These are phyloP conservation scores for Picochlorum sp. DNA, from an alignment of 139 green algal genomes.

Conservation along the genomic window DNA sequence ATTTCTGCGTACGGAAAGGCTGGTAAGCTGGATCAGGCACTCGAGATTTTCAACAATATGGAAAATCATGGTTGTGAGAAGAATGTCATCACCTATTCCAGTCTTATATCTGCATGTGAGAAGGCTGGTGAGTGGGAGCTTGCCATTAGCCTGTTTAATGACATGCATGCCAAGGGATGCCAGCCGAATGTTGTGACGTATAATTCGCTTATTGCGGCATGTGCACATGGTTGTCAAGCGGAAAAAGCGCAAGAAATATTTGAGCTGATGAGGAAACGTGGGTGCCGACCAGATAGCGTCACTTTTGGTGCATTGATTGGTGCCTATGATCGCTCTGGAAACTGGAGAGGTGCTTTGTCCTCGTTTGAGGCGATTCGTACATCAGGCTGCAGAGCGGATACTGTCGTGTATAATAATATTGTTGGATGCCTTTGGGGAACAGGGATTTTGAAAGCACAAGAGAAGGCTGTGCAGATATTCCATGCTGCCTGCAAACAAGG, in stretches of 20 bases:
- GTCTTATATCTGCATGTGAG: slow-evolving; percentile 41
- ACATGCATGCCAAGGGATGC: slow-evolving; percentile 70
- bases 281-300: slow-evolving; percentile 73
- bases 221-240: slow-evolving; percentile 37
- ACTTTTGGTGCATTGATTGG: slow-evolving; percentile 80
- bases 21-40: slow-evolving; percentile 50
- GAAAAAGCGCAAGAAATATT: slow-evolving; percentile 43
- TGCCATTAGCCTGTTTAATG: slow-evolving; percentile 67
- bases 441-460: slow-evolving; percentile 27
- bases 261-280: slow-evolving; percentile 37
- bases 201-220: slow-evolving; percentile 76
- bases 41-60: slow-evolving; percentile 63
- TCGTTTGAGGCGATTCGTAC: slow-evolving; percentile 42
- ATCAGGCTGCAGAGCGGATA: slow-evolving; percentile 39
- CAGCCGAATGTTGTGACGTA: slow-evolving; percentile 75
- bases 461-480: slow-evolving; percentile 27
- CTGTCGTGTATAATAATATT: slow-evolving; percentile 40
- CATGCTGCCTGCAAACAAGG: slow-evolving; percentile 24
- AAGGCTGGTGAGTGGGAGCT: slow-evolving; percentile 72
- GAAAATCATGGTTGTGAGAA: slow-evolving; percentile 35
- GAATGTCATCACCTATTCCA: slow-evolving; percentile 66
- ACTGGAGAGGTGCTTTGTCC: slow-evolving; percentile 33
- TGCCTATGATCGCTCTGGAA: slow-evolving; percentile 52
- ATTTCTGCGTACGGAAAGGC: slow-evolving; percentile 74
- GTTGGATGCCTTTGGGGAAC: slow-evolving; percentile 38